Conservation (phyloP, 2,329 filamentous ascomycete genomes). For the Venturia oleaginea region DNA sequence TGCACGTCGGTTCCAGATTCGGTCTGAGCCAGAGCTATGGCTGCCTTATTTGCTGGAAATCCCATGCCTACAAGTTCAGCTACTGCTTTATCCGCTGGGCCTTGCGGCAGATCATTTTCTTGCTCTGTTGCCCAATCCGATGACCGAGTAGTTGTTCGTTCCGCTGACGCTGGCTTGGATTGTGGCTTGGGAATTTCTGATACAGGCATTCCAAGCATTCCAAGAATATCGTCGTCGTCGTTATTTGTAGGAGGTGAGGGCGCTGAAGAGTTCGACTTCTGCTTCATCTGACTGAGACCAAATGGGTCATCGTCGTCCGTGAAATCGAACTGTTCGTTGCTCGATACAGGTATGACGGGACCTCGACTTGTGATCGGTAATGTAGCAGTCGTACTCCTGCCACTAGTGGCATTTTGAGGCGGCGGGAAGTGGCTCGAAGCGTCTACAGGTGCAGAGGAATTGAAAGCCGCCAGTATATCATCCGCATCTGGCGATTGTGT, state of each 20-base stretch:
- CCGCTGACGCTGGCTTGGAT: constrained; percentile 17
- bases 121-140: constrained; percentile 15
- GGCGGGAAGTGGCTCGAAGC: constrained; percentile 51
- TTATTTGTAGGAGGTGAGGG: constrained; percentile 24
- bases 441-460: constrained; percentile 49
- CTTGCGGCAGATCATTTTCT: constrained; percentile 21
- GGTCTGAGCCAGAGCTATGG: constrained; percentile 68
- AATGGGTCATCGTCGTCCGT: constrained; percentile 69
- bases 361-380: not conserved
- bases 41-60: constrained; percentile 77
- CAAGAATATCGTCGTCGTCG: constrained; percentile 58
- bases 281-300: constrained; percentile 59
- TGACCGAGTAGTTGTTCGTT: not conserved
- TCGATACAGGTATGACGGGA: not conserved
- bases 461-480: constrained; percentile 54
- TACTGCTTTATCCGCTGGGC: constrained; percentile 66
- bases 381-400: constrained; percentile 31
- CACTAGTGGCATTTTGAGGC: constrained; percentile 27
- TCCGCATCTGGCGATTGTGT: constrained; percentile 36
- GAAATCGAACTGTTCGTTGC: not conserved
- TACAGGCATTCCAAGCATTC: constrained; percentile 50
- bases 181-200: constrained; percentile 37
- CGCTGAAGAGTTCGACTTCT: constrained; percentile 23
- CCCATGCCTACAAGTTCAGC: constrained; percentile 92
- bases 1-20: constrained; percentile 74